A percentile compares a stretch with the other conserved stretches of the same genome.
Evolutionary conservation across 768 basidiomycete genomes (phyloP).

Genomic region (Chalciporus pseudorubinellus): DNA sequence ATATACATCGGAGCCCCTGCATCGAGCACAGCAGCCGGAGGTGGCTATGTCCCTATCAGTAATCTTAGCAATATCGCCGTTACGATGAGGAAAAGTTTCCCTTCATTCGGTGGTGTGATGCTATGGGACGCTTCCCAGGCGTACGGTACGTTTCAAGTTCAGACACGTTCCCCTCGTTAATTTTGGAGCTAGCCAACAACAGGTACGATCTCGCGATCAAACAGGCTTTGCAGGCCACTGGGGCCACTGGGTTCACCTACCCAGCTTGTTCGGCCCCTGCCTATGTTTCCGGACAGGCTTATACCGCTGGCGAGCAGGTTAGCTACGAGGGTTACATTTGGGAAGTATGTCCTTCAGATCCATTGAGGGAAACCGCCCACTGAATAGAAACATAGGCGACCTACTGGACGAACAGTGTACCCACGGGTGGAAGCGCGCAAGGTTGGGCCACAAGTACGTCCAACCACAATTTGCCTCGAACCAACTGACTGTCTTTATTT

Average conservation of each 20-base stretch:
- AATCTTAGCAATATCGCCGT: constrained; percentile 34
- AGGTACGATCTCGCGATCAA: constrained; percentile 63
- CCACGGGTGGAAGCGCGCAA: constrained; percentile 46
- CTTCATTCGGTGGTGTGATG: constrained; percentile 45
- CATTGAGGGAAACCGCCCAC: constrained; percentile 1
- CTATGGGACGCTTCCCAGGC: constrained; percentile 47
- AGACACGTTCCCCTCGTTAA: constrained; percentile 3
- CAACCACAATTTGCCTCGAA: background rate
- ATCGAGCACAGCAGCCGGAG: constrained; percentile 40
- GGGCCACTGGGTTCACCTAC: constrained; percentile 67
- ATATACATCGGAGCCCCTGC: constrained; percentile 44
- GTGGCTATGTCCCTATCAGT: constrained; percentile 35
- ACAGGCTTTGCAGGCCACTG: constrained; percentile 54
- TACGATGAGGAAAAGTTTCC: constrained; percentile 37
- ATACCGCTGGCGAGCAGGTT: constrained; percentile 50
- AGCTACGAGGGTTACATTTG: constrained; percentile 63
- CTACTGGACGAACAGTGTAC: constrained; percentile 51
- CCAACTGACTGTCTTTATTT: background rate
- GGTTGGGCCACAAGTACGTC: constrained; percentile 65
- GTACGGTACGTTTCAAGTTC: constrained; percentile 15
- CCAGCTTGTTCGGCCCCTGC: constrained; percentile 58
- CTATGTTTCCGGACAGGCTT: constrained; percentile 47
- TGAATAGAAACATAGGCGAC: constrained; percentile 46
- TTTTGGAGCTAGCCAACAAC: constrained; percentile 43
- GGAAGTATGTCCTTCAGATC: constrained; percentile 41